These are phyloP conservation scores for Urtica urens DNA, from an alignment of 306 rosid species.

Conservation along the genomic window DNA sequence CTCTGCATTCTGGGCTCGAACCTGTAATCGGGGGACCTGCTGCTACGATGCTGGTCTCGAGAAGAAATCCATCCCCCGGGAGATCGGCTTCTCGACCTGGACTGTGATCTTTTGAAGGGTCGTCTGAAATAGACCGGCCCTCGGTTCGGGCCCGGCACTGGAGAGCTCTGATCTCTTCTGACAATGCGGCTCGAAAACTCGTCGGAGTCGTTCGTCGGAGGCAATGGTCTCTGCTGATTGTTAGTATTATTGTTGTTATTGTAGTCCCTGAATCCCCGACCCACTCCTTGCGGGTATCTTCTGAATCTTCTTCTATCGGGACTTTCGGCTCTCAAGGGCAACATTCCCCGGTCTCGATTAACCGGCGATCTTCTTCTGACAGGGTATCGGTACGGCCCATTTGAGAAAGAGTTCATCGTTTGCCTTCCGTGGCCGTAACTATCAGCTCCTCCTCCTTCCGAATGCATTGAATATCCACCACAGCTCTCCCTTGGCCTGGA, in stretches of 20 bases:
- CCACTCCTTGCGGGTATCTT: slow-evolving; percentile 24
- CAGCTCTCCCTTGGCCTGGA: slow-evolving; percentile 18
- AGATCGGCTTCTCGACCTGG: slow-evolving; percentile 30
- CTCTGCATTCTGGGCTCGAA: slow-evolving; percentile 20
- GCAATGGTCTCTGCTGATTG: slow-evolving; percentile 17
- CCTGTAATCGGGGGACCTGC: slow-evolving; percentile 29
- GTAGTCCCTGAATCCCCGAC: slow-evolving; percentile 18
- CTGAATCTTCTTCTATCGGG: slow-evolving; percentile 26
- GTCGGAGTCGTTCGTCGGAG: slow-evolving; percentile 13
- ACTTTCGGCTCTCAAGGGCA: slow-evolving; percentile 17
- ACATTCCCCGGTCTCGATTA: slow-evolving; percentile 18
- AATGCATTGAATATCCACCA: slow-evolving; percentile 14
- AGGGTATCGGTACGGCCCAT: slow-evolving; percentile 13
- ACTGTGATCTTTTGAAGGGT: slow-evolving; percentile 21
- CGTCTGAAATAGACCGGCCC: slow-evolving; percentile 18
- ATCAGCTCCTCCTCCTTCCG: slow-evolving; percentile 13
- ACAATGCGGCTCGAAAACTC: slow-evolving; percentile 16
- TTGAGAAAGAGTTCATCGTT: slow-evolving; percentile 9
- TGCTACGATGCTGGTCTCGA: slow-evolving; percentile 17
- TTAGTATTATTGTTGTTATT: too few species aligned
- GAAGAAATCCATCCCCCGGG: slow-evolving; percentile 16
- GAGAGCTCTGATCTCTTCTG: slow-evolving; percentile 24
- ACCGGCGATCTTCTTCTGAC: slow-evolving; percentile 25
- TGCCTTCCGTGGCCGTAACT: slow-evolving; percentile 18
- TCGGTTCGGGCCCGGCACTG: slow-evolving; percentile 18